These are phyloP conservation scores for Aegilops umbellulata DNA, from an alignment of 176 grass and related monocot species.

Conservation along the genomic window DNA sequence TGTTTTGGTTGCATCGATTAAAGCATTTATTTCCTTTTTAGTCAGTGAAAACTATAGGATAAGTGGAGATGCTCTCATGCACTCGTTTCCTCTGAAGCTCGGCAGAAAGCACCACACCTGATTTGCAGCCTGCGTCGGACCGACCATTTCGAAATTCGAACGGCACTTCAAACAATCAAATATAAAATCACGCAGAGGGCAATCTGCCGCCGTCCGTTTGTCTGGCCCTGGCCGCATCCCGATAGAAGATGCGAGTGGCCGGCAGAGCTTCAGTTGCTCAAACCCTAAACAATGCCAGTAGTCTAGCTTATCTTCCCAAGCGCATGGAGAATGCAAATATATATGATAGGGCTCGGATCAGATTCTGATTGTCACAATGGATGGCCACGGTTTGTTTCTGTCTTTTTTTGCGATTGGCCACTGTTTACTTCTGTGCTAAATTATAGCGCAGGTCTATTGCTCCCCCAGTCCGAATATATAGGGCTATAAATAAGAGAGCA, in stretches of 20 bases:
- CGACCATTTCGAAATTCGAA: not conserved
- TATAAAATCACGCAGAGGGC: not conserved
- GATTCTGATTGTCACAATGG: conserved; percentile 20
- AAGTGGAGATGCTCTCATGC: too few species aligned
- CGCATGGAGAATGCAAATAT: not conserved
- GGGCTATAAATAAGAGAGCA: too few species aligned
- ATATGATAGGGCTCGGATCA: not conserved
- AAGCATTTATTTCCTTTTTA: too few species aligned
- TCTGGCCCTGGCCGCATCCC: not conserved
- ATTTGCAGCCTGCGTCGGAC: not conserved
- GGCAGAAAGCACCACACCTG: too few species aligned
- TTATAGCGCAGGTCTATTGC: too few species aligned
- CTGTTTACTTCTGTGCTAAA: not conserved
- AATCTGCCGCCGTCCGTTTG: not conserved
- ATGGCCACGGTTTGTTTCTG: not conserved
- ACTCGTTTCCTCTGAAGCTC: too few species aligned
- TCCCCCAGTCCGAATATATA: too few species aligned
- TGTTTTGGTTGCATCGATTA: too few species aligned
- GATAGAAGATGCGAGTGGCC: not conserved
- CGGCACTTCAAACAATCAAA: not conserved
- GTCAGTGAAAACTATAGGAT: too few species aligned
- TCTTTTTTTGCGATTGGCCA: not conserved
- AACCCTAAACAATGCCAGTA: not conserved
- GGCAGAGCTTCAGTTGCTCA: not conserved
- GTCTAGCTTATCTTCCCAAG: not conserved